Evolutionary conservation across 441 rosid species (phyloP).

Genomic region (Jatropha podagrica): DNA sequence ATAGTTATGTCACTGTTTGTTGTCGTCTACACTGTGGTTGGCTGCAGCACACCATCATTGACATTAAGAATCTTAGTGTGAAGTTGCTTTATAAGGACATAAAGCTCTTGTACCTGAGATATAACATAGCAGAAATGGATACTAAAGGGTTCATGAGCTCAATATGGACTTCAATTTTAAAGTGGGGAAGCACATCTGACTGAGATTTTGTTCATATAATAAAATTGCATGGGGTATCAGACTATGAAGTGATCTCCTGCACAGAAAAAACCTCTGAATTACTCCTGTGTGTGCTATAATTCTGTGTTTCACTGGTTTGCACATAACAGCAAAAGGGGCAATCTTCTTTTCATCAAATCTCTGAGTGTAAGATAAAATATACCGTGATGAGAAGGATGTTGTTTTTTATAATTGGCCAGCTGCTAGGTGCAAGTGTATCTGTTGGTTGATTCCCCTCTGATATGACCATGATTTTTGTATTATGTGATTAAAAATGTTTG

Average conservation of each 20-base stretch:
- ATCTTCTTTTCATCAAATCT: neutral
- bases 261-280: neutral
- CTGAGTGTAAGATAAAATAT: neutral
- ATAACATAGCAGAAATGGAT: constrained; percentile 5
- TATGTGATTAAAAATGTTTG: neutral
- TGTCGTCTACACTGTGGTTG: neutral
- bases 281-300: neutral
- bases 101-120: neutral
- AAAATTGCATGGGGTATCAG: neutral
- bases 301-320: neutral
- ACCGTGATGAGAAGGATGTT: no score
- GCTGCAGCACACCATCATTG: neutral
- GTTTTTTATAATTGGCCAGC: neutral
- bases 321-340: neutral
- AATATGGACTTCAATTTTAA: neutral
- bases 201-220: neutral
- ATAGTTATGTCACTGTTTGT: neutral
- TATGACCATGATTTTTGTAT: neutral
- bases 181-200: neutral
- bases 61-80: neutral
- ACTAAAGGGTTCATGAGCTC: neutral
- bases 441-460: neutral
- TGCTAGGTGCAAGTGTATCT: neutral
- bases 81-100: constrained; percentile 3
- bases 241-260: constrained; percentile 4